Evolutionary conservation across 2,329 filamentous ascomycete species (phyloP), one percentile per base, ranked within the genome.

Genomic region (Periconia macrospinosa): DNA sequence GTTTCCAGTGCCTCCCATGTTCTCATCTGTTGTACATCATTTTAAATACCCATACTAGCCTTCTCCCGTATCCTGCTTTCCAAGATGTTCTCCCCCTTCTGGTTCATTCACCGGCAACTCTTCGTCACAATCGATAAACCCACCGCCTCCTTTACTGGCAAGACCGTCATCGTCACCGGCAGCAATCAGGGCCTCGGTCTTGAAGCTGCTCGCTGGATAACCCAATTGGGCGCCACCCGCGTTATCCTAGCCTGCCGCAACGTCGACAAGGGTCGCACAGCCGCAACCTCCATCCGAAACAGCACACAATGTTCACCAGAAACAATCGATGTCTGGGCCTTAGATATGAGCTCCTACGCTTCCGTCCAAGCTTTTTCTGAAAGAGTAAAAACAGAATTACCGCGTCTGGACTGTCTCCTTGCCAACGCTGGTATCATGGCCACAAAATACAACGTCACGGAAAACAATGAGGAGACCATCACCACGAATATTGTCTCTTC

Each of bases 91-190:
- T 5, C 6, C 44, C 27, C 30, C 9, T 30, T 20, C 27, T 2
- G 11, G 3, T 46, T 46, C 27, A 11, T 46, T 15, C 23, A 30
- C 6, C 11, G 14, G 30, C 76, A 78, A 56, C 67, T 75, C 58
- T 66, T 75, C 52, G 52, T 75, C 49, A 71, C 62, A 2, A 73
- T 71, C 8, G 47, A 64, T 42, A 48, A 63, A 14, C 62, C 75
- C 47, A 56, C 59, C 23, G 50, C 54, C 20, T 59, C 59, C 18
- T 67, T 63, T 27, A 50, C 47, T 3, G 72, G 68, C 37, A 69
- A 76, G 51, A 75, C 74, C 1, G 63, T 77, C 51, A 72, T 80
- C 40, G 71, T 80, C 1, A 81, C 79, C 1, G 79, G 79, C 42
- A 69, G 74, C 11, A 81, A 80, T 52, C 66, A 69, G 8, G 78